Percentiles rank a stretch among this genome's conserved stretches.
phyloP scores from a whole-genome alignment of 73 alveolate species.

The Paramecium pentaurelia region DNA sequence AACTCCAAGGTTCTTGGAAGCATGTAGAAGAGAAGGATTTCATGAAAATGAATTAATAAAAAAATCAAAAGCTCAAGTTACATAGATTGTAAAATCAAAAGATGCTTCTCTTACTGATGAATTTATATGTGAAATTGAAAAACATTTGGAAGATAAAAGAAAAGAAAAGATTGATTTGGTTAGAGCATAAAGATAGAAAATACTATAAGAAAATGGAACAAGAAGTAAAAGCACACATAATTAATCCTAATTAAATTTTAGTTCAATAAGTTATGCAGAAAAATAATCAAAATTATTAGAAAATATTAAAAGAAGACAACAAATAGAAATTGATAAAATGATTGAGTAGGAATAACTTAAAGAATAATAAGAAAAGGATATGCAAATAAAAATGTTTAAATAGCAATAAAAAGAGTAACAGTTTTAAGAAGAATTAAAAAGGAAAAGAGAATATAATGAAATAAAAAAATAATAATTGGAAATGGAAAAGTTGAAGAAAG shows the following conservation, averaged over 20 bases:
- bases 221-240: not conserved
- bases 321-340: conserved; percentile 31
- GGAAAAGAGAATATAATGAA: conserved; percentile 29
- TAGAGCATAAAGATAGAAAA: not conserved
- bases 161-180: not conserved
- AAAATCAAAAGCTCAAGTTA: not conserved
- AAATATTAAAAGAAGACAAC: conserved; percentile 2
- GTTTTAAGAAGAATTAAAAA: conserved; percentile 15
- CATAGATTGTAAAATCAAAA: not conserved
- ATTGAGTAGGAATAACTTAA: conserved; percentile 13
- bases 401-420: not conserved
- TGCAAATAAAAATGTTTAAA: not conserved
- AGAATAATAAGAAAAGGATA: not conserved
- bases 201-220: not conserved
- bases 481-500: not conserved
- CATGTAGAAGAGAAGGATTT: conserved; percentile 48
- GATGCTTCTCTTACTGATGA: not conserved
- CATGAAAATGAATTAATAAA: not conserved
- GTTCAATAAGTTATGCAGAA: conserved; percentile 15
- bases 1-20: conserved; percentile 37
- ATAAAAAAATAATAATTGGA: not conserved
- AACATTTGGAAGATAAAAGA: conserved; percentile 6
- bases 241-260: not conserved
- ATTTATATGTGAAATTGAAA: not conserved
- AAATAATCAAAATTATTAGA: conserved; percentile 23